These are phyloP conservation scores for Solanum medicagineum DNA, from an alignment of 257 asterid genomes.

Conservation along the genomic window DNA sequence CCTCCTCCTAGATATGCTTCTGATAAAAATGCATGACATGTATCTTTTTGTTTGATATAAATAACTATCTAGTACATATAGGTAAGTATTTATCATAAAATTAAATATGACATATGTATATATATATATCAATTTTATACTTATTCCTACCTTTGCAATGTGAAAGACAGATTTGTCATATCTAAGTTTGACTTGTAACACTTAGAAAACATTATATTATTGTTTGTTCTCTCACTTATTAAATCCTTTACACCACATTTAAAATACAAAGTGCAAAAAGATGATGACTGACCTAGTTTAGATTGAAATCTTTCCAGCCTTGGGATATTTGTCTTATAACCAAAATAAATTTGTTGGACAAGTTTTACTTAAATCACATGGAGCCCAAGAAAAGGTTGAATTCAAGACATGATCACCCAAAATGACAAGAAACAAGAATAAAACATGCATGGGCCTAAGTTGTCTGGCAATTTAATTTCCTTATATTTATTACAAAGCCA, in stretches of 20 bases:
- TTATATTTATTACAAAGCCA: neutral
- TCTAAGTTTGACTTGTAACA: neutral
- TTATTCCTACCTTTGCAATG: neutral
- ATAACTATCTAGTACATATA: accelerated
- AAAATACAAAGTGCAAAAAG: neutral
- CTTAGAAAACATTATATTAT: neutral
- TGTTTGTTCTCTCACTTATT: neutral
- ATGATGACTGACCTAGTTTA: neutral
- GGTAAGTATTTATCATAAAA: too few species aligned
- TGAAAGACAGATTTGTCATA: neutral
- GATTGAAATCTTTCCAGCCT: constrained; percentile 7
- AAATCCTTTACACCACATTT: neutral
- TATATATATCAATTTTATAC: neutral
- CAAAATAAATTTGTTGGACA: neutral
- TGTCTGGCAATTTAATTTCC: neutral
- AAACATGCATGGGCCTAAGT: constrained; percentile 3
- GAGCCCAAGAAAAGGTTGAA: constrained; percentile 24
- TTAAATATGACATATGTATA: neutral
- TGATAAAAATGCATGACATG: too few species aligned
- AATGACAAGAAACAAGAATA: constrained; percentile 21
- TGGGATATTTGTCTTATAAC: constrained; percentile 8
- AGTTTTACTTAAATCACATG: constrained; percentile 8
- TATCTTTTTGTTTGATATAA: neutral
- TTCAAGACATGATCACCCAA: constrained; percentile 5
- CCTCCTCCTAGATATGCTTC: too few species aligned